phyloP scores from a whole-genome alignment of 2,329 filamentous ascomycete species.

The Trichoderma hamatum region DNA sequence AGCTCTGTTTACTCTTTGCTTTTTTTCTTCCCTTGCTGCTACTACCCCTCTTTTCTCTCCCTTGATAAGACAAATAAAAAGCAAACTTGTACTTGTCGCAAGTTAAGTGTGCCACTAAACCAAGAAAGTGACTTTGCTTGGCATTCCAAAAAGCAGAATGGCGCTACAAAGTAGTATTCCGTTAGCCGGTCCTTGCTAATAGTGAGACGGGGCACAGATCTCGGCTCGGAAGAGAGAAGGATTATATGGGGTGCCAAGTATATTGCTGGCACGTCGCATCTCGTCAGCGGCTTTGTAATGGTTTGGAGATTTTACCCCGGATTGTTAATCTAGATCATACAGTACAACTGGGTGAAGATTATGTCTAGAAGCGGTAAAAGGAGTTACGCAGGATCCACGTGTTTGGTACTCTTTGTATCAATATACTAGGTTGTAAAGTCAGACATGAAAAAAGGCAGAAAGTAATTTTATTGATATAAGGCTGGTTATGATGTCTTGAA shows the following conservation, averaged over 20 bases:
- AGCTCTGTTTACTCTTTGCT: not conserved
- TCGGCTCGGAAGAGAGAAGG: not conserved
- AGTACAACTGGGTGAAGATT: not conserved
- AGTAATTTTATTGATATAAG: too few species aligned
- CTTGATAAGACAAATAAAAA: not conserved
- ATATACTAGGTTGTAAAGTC: too few species aligned
- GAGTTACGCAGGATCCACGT: not conserved
- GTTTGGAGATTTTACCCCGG: not conserved
- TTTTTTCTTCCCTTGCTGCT: not conserved
- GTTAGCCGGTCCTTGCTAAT: not conserved
- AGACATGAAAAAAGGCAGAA: too few species aligned
- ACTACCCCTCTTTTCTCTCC: not conserved
- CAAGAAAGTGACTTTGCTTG: conserved; percentile 10
- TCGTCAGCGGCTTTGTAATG: not conserved
- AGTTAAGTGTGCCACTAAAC: not conserved
- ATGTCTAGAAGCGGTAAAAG: not conserved
- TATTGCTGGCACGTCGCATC: not conserved
- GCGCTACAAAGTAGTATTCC: not conserved
- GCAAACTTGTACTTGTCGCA: conserved; percentile 13
- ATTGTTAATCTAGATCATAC: not conserved
- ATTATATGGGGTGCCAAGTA: not conserved
- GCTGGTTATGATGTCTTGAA: too few species aligned
- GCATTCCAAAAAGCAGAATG: not conserved
- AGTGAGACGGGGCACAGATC: not conserved
- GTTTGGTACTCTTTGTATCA: too few species aligned